Evolutionary conservation across 2,329 filamentous ascomycete genomes (phyloP), one percentile per base, ranked within the genome.

Genomic region (Xylaria sp.): DNA sequence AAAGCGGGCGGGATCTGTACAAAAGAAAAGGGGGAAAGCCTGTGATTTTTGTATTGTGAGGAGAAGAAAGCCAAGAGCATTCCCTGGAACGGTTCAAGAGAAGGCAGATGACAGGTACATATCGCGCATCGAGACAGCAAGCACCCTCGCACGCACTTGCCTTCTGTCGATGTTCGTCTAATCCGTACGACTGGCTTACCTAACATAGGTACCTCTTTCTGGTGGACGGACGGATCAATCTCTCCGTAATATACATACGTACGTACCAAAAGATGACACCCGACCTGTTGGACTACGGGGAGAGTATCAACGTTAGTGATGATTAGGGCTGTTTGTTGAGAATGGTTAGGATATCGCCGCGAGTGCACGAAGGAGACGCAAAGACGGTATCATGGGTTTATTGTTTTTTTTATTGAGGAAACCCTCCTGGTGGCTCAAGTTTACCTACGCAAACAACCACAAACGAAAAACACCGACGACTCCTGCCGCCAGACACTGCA

Each of bases 341-440:
- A 30, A 30, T 30, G 23, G 23, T 30, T 30, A 30, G 23, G 5
- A 30, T 30, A 30, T 30, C 23, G 23, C 23, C 4, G 23, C 23
- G 23, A 30, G 23, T 42, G 37, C 37, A 42, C 37, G 13, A 42
- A 42, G 13, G 37, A 42, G 37, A 42, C 9, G 37, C 7, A 42
- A 46, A 46, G 42, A 42, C 37, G 8, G 11, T 7, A 42, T 42
- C 37, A 13, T 42, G 37, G 11, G 11, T 42, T 42, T 42, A 10
- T 13, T 10, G 37, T 13, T 59, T 47, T 61, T 59, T 65, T 63
- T 52, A 63, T 63, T 63, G 60, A 58, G 68, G 62, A 65, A 66
- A 70, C 68, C 49, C 52, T 68, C 70, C 68, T 68, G 65, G 66
- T 62, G 69, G 66, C 68, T 65, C 70, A 72, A 62, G 67, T 72